phyloP scores from a whole-genome alignment of 148 eudicot genomes.

The Fagopyrum tataricum region DNA sequence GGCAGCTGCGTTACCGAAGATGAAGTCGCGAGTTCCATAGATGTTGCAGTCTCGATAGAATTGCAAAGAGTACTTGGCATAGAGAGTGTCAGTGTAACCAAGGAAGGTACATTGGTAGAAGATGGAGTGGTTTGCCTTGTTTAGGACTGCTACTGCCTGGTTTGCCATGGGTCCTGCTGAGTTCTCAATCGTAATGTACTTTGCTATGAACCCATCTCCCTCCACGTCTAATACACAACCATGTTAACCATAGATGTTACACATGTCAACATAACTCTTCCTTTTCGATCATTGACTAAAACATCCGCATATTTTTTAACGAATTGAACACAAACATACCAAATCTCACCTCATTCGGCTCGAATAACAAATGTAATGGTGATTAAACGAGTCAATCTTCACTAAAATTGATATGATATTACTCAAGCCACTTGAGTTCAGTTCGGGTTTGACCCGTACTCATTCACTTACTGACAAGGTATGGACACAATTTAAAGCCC shows the following conservation, averaged over 20 bases:
- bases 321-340: too few species aligned
- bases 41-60: conserved; percentile 24
- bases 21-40: conserved; percentile 25
- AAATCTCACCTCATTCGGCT: too few species aligned
- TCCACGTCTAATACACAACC: background rate
- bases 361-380: too few species aligned
- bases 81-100: conserved; percentile 14
- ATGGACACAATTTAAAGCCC: too few species aligned
- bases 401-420: too few species aligned
- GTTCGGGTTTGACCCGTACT: too few species aligned
- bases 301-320: too few species aligned
- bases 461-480: too few species aligned
- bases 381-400: too few species aligned
- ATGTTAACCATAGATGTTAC: background rate
- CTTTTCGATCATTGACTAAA: too few species aligned
- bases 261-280: too few species aligned
- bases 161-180: background rate
- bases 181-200: conserved; percentile 2
- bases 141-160: conserved; percentile 3
- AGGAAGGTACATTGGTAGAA: background rate
- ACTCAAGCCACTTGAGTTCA: too few species aligned
- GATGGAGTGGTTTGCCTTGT: background rate
- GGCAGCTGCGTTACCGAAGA: conserved; percentile 21
- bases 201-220: conserved; percentile 7
- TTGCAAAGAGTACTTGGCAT: conserved; percentile 8